Evolutionary conservation across 2,329 filamentous ascomycete species (phyloP).

Genomic region (Paracoccidioides brasiliensis): DNA sequence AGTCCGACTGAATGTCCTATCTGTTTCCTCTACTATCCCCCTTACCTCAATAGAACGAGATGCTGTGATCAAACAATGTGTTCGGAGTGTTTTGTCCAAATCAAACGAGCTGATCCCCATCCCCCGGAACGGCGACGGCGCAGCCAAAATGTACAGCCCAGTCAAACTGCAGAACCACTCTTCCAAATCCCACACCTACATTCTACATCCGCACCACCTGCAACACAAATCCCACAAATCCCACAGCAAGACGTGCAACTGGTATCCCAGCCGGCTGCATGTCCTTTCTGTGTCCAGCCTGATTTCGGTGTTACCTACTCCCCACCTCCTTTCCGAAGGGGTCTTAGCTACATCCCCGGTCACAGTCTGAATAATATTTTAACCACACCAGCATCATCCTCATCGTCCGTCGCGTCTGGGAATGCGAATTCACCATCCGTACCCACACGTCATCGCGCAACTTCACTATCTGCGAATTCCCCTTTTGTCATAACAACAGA

Average conservation of each 20-base stretch:
- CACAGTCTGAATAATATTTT: conserved; percentile 37
- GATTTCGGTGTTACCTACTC: conserved; percentile 97
- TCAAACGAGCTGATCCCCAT: conserved; percentile 86
- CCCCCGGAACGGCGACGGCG: conserved; percentile 59
- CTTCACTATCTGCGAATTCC: conserved; percentile 66
- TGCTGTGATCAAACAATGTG: conserved; percentile 96
- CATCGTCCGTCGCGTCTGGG: conserved; percentile 59
- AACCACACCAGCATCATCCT: conserved; percentile 70
- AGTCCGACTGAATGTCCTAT: conserved; percentile 84
- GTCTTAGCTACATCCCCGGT: conserved; percentile 55
- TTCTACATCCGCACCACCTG: too few species aligned
- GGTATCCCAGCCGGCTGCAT: conserved; percentile 80
- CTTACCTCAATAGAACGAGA: conserved; percentile 82
- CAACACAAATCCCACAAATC: conserved; percentile 13
- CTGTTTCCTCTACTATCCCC: conserved; percentile 91
- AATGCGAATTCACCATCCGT: conserved; percentile 25
- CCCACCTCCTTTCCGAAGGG: conserved; percentile 74
- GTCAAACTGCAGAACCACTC: too few species aligned
- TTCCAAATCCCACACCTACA: too few species aligned
- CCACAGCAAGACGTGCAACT: conserved; percentile 46
- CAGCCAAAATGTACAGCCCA: conserved; percentile 25
- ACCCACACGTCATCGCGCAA: conserved; percentile 43
- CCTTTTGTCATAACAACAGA: conserved; percentile 87
- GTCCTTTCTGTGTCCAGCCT: conserved; percentile 87
- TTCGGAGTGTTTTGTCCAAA: conserved; percentile 97